Percentiles rank a stretch among this genome's conserved stretches.
phyloP scores from a whole-genome alignment of 352 stramenopile species.

The Pythium apleroticum region DNA sequence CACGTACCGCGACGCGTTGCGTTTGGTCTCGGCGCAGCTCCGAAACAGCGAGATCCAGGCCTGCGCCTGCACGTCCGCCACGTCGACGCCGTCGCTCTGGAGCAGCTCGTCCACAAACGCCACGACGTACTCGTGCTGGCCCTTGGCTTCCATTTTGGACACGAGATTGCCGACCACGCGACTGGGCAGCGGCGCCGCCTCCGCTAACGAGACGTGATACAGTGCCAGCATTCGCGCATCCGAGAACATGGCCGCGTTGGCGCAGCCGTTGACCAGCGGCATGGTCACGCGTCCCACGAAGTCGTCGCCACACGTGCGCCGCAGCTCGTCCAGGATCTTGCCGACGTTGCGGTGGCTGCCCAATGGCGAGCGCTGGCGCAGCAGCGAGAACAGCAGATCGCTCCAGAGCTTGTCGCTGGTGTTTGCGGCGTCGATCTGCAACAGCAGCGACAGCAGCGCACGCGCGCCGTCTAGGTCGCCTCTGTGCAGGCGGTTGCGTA shows the following conservation, averaged over 20 bases:
- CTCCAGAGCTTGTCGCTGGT: conserved; percentile 61
- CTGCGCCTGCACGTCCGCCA: conserved; percentile 57
- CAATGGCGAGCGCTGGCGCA: conserved; percentile 44
- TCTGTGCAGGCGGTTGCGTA: conserved; percentile 49
- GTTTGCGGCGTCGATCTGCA: conserved; percentile 44
- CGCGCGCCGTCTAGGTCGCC: conserved; percentile 47
- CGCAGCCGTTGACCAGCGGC: conserved; percentile 63
- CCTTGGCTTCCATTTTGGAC: conserved; percentile 42
- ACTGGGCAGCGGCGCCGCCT: conserved; percentile 32
- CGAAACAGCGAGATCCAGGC: conserved; percentile 61
- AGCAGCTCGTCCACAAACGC: conserved; percentile 43
- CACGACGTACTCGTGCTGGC: conserved; percentile 32
- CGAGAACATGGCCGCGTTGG: conserved; percentile 60
- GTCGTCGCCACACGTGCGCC: conserved; percentile 32
- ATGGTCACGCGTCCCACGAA: conserved; percentile 50
- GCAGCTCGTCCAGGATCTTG: conserved; percentile 38
- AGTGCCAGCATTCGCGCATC: conserved; percentile 47
- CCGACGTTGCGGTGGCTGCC: conserved; percentile 35
- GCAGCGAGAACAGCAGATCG: conserved; percentile 71
- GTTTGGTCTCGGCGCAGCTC: conserved; percentile 27
- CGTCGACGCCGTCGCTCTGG: conserved; percentile 26
- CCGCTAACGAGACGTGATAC: conserved; percentile 41
- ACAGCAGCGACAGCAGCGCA: conserved; percentile 52
- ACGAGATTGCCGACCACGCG: conserved; percentile 55
- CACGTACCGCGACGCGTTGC: conserved; percentile 15